These are phyloP conservation scores for Beauveria caledonica DNA, from an alignment of 2,329 filamentous ascomycete species.

Conservation along the genomic window DNA sequence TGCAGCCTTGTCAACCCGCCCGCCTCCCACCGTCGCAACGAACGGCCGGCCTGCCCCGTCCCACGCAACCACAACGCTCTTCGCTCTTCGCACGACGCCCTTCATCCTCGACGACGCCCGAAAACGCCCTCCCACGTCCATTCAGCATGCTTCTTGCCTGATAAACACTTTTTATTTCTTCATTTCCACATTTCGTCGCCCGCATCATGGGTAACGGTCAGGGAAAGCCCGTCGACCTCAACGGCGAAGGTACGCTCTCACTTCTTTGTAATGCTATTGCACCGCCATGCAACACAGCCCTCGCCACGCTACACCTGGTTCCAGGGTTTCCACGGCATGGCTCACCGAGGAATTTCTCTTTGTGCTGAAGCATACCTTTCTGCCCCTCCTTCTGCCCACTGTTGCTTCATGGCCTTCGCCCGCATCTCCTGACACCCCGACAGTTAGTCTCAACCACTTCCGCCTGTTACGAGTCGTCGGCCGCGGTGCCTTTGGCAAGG, in stretches of 20 bases:
- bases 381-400: not conserved
- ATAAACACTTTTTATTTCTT: not conserved
- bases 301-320: not conserved
- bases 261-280: not conserved
- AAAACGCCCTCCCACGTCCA: not conserved
- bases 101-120: not conserved
- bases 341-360: not conserved
- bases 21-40: not conserved
- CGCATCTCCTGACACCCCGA: not conserved
- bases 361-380: not conserved
- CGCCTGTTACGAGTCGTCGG: conserved; percentile 90
- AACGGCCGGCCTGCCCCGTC: not conserved
- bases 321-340: not conserved
- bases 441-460: conserved; percentile 97
- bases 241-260: conserved; percentile 68
- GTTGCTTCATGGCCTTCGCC: conserved; percentile 2
- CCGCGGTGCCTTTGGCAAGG: conserved; percentile 96
- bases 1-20: not conserved
- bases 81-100: not conserved
- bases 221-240: conserved; percentile 86
- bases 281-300: not conserved
- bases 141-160: conserved; percentile 8
- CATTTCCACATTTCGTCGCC: not conserved
- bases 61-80: not conserved
- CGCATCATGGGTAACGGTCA: conserved; percentile 81